phyloP scores from a whole-genome alignment of 2,329 filamentous ascomycete genomes.

The Cordyceps cateniannulata region DNA sequence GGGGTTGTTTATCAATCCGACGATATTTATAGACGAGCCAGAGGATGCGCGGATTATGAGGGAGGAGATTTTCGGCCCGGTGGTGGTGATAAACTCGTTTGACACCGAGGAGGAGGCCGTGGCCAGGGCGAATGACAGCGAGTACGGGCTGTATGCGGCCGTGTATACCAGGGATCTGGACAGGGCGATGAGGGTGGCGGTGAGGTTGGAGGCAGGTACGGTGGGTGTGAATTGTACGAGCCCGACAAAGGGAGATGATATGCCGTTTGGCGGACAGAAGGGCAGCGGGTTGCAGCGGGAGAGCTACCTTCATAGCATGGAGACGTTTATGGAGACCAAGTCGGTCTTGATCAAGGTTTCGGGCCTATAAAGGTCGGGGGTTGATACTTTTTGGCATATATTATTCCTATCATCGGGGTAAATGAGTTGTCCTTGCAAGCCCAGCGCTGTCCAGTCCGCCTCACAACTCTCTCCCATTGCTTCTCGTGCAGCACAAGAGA shows the following conservation, averaged over 20 bases:
- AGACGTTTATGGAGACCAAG: constrained; percentile 19
- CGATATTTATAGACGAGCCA: neutral
- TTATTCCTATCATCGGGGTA: too few species aligned
- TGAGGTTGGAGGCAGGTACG: constrained; percentile 52
- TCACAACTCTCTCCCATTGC: too few species aligned
- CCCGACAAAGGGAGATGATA: constrained; percentile 14
- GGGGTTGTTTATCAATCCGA: neutral
- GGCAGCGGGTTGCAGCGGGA: constrained; percentile 15
- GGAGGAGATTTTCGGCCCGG: constrained; percentile 60
- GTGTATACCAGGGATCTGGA: constrained; percentile 51
- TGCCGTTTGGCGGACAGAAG: constrained; percentile 20
- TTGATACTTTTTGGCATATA: too few species aligned
- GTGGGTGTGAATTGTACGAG: constrained; percentile 50
- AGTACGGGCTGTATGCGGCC: constrained; percentile 49
- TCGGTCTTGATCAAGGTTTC: constrained; percentile 17
- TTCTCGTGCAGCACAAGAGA: too few species aligned
- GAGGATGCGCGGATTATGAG: constrained; percentile 39
- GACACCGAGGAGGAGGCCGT: constrained; percentile 27
- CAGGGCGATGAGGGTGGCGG: constrained; percentile 37
- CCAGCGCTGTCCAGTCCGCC: too few species aligned
- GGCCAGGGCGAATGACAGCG: constrained; percentile 34
- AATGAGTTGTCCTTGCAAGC: too few species aligned
- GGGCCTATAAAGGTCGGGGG: constrained; percentile 1
- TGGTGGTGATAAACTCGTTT: constrained; percentile 48
- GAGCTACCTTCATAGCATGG: constrained; percentile 16